Percentiles rank a stretch among this genome's conserved stretches.
Conservation (phyloP, 441 rosid genomes). For the Brassica hybrid region DNA sequence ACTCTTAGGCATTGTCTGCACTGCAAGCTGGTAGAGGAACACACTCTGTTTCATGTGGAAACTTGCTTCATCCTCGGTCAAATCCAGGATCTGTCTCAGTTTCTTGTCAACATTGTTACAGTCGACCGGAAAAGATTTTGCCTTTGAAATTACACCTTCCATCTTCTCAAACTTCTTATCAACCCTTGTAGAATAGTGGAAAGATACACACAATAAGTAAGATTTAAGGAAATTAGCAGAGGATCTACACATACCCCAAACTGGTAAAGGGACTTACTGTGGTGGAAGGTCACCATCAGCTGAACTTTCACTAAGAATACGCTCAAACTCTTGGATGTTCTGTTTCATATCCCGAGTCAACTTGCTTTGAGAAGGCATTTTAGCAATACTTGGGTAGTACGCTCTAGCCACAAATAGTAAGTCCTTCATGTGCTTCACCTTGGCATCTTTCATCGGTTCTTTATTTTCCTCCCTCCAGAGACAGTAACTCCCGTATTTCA, state of each 20-base stretch:
- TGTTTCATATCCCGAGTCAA: slow-evolving; percentile 81
- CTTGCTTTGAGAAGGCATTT: slow-evolving; percentile 73
- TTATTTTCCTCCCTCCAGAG: slow-evolving; percentile 81
- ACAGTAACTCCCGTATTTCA: slow-evolving; percentile 90
- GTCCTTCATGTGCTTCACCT: slow-evolving; percentile 88
- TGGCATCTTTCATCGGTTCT: slow-evolving; percentile 76
- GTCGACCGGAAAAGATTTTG: slow-evolving; percentile 72
- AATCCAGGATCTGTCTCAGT: slow-evolving; percentile 86
- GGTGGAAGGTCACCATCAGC: slow-evolving; percentile 86
- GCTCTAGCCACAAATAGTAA: slow-evolving; percentile 91
- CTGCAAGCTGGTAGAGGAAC: slow-evolving; percentile 87
- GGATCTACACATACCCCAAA: slow-evolving; percentile 11
- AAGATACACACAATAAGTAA: too few species aligned
- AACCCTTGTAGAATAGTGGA: slow-evolving; percentile 57
- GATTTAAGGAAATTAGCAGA: slow-evolving; percentile 19
- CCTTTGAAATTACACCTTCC: slow-evolving; percentile 73
- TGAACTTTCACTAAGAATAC: slow-evolving; percentile 78
- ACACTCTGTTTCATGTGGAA: slow-evolving; percentile 98
- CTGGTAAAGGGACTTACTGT: slow-evolving; percentile 60
- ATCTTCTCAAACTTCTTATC: slow-evolving; percentile 61
- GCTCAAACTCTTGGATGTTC: slow-evolving; percentile 95
- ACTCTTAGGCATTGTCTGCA: slow-evolving; percentile 95
- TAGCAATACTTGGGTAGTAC: slow-evolving; percentile 92
- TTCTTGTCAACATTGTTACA: slow-evolving; percentile 93
- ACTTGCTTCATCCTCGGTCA: slow-evolving; percentile 91